A percentile compares a stretch with the other conserved stretches of the same genome.
Evolutionary conservation across 371 early-diverging fungal species (phyloP).

Genomic region (Rhizopus delemar): DNA sequence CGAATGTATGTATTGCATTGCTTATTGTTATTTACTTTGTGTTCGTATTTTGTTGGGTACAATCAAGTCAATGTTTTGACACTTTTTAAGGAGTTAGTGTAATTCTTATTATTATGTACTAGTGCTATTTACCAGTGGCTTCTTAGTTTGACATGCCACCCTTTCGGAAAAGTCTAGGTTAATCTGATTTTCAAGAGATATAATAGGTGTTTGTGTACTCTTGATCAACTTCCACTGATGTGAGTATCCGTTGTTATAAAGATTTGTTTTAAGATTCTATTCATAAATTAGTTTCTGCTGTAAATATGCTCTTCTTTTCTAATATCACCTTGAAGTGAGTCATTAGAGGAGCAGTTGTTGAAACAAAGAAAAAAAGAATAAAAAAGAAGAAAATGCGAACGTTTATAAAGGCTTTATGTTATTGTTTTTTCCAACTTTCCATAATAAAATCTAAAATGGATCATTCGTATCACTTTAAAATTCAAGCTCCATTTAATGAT

Average conservation of each 20-base stretch:
- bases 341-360: background rate
- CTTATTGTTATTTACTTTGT: conserved; percentile 17
- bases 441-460: background rate
- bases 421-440: background rate
- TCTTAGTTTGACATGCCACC: conserved; percentile 20
- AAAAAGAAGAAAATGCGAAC: conserved; percentile 1
- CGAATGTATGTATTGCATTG: background rate
- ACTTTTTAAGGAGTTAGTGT: conserved; percentile 21
- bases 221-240: conserved; percentile 34
- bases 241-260: conserved; percentile 21
- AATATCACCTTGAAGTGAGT: conserved; percentile 16
- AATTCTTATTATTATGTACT: background rate
- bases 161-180: conserved; percentile 16
- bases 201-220: conserved; percentile 1
- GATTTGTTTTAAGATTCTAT: conserved; percentile 22
- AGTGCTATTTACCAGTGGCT: conserved; percentile 16
- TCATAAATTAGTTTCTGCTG: background rate
- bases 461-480: background rate
- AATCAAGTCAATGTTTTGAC: conserved; percentile 45
- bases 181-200: background rate
- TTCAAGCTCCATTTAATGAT: no score
- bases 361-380: conserved; percentile 8
- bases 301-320: background rate
- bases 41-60: conserved; percentile 28
- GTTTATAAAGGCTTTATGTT: background rate